Evolutionary conservation across 495 filamentous ascomycete species (phyloP).

Genomic region (Penicillium lagena): DNA sequence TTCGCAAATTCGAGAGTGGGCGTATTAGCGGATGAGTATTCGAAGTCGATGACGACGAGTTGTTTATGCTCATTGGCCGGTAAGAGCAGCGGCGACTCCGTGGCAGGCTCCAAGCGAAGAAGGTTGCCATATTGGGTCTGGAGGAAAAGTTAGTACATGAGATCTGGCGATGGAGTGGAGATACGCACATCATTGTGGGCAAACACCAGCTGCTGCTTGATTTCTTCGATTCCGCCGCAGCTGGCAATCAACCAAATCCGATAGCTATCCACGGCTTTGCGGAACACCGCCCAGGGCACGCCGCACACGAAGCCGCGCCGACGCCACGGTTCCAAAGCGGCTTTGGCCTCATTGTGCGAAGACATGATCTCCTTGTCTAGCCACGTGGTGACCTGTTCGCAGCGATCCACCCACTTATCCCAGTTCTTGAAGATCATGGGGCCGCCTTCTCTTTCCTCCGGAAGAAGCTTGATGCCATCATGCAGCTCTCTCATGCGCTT

Average conservation of each 20-base stretch:
- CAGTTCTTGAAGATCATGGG: constrained; percentile 86
- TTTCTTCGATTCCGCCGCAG: constrained; percentile 57
- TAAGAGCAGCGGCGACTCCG: constrained; percentile 79
- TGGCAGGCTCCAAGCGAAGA: constrained; percentile 75
- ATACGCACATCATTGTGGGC: constrained; percentile 89
- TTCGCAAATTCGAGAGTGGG: constrained; percentile 93
- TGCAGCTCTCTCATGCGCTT: constrained; percentile 97
- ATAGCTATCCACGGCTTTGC: constrained; percentile 69
- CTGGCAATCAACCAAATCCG: constrained; percentile 64
- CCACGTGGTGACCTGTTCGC: constrained; percentile 68
- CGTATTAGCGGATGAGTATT: constrained; percentile 89
- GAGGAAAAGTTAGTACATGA: constrained; percentile 7
- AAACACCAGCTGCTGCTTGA: constrained; percentile 79
- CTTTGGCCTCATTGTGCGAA: constrained; percentile 26
- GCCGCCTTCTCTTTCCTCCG: constrained; percentile 68
- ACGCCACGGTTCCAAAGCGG: constrained; percentile 50
- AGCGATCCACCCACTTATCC: constrained; percentile 88
- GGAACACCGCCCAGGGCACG: constrained; percentile 75
- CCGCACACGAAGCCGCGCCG: constrained; percentile 73
- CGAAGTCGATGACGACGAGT: constrained; percentile 95
- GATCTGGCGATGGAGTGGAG: neutral
- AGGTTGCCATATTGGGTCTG: constrained; percentile 99
- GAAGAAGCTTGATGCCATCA: constrained; percentile 80
- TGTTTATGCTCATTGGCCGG: constrained; percentile 92
- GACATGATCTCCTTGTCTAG: constrained; percentile 63